A percentile compares a stretch with the other conserved stretches of the same genome.
Evolutionary conservation across 495 filamentous ascomycete genomes (phyloP).

Genomic region (Haplographium delicatum): DNA sequence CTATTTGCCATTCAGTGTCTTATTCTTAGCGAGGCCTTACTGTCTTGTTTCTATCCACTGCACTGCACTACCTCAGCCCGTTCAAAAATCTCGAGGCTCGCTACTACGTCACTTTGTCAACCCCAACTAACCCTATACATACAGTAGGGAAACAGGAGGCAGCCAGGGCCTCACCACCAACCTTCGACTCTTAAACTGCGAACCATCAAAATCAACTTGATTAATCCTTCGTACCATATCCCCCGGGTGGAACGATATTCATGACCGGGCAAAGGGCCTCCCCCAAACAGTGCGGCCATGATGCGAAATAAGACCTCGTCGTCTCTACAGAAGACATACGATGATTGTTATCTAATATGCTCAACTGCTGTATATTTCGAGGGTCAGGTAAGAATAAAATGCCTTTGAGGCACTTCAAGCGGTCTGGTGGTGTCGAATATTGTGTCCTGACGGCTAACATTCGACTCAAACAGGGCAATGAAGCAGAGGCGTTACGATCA

Average conservation of each 20-base stretch:
- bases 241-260: not conserved
- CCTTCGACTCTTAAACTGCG: conserved; percentile 1
- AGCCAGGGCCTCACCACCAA: not conserved
- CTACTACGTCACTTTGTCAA: not conserved
- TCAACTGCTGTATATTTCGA: conserved; percentile 96
- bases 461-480: conserved; percentile 62
- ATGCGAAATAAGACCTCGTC: conserved; percentile 76
- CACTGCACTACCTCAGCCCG: not conserved
- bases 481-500: conserved; percentile 83
- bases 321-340: conserved; percentile 93
- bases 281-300: conserved; percentile 27
- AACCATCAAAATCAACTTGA: not conserved
- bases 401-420: not conserved
- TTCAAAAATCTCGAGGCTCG: not conserved
- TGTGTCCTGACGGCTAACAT: not conserved
- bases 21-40: too few species aligned
- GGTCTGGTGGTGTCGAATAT: not conserved
- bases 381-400: conserved; percentile 57
- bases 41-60: too few species aligned
- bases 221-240: not conserved
- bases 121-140: too few species aligned
- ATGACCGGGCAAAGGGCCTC: conserved; percentile 5
- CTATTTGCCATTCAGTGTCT: too few species aligned
- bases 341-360: conserved; percentile 89
- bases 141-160: too few species aligned